Conservation (phyloP, 2,329 filamentous ascomycete genomes). For the Fusarium secorum region DNA sequence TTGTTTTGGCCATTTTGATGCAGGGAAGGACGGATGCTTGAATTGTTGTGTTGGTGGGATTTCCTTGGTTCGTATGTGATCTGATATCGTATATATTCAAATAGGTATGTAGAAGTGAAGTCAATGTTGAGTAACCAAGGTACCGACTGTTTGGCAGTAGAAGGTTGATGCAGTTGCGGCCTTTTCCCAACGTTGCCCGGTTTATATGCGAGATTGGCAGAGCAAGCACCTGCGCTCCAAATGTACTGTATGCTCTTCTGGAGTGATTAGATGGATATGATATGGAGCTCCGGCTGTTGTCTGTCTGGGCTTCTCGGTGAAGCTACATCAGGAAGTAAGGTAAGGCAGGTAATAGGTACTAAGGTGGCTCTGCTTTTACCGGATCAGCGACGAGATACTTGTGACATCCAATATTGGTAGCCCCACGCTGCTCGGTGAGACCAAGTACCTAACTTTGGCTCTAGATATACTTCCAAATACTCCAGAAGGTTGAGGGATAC, state of each 20-base stretch:
- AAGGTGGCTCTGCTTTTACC: background rate
- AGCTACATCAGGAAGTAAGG: background rate
- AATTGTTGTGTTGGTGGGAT: background rate
- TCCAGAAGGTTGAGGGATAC: no score
- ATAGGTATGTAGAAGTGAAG: background rate
- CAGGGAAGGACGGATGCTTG: background rate
- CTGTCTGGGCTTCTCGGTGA: constrained; percentile 7
- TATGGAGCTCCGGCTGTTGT: background rate
- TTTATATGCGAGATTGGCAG: background rate
- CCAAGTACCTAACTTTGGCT: background rate
- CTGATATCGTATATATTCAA: background rate
- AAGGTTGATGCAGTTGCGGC: background rate
- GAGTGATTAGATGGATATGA: background rate
- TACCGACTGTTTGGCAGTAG: background rate
- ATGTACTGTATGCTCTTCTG: background rate
- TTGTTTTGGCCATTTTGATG: constrained; percentile 37
- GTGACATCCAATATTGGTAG: background rate
- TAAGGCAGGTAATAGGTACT: background rate
- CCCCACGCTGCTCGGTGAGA: constrained; percentile 11
- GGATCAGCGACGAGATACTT: background rate
- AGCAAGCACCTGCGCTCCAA: background rate
- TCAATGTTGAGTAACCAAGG: background rate
- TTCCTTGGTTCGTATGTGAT: background rate
- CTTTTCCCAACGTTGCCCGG: background rate
- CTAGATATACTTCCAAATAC: background rate